Evolutionary conservation across 2,329 filamentous ascomycete genomes (phyloP).

Genomic region (Penicillium nordicum): DNA sequence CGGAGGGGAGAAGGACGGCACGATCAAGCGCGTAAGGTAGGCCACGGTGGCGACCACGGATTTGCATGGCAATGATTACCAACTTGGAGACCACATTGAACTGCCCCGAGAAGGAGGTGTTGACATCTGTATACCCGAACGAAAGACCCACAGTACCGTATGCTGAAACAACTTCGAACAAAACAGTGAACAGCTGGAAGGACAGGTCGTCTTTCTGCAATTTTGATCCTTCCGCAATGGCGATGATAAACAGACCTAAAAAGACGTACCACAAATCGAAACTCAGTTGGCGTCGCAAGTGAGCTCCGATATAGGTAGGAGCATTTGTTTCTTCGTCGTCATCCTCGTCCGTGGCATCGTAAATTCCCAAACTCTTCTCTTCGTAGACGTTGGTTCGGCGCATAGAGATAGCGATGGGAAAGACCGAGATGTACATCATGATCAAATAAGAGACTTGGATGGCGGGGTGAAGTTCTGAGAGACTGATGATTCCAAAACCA

Average conservation of each 20-base stretch:
- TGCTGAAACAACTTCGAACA: conserved; percentile 86
- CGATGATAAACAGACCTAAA: conserved; percentile 85
- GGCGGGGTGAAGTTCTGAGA: conserved; percentile 76
- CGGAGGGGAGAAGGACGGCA: conserved; percentile 65
- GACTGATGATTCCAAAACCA: conserved; percentile 77
- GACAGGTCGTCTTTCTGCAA: conserved; percentile 60
- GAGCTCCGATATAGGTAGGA: conserved; percentile 81
- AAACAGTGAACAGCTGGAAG: conserved; percentile 65
- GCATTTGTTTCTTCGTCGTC: conserved; percentile 53
- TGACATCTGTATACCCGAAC: conserved; percentile 71
- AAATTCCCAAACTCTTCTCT: conserved; percentile 64
- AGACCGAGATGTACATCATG: conserved; percentile 99
- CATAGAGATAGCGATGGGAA: conserved; percentile 92
- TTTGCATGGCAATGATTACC: conserved; percentile 64
- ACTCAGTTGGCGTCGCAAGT: conserved; percentile 87
- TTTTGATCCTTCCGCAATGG: conserved; percentile 76
- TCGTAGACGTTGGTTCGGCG: conserved; percentile 95
- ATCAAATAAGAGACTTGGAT: conserved; percentile 92
- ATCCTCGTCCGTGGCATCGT: conserved; percentile 62
- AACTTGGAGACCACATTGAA: conserved; percentile 70
- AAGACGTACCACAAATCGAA: conserved; percentile 99
- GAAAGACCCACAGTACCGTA: conserved; percentile 93
- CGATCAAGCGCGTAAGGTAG: conserved; percentile 66
- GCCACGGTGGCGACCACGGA: conserved; percentile 63
- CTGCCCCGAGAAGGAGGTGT: conserved; percentile 77